These are phyloP conservation scores for Prunus salicina DNA, from an alignment of 306 rosid species.

Conservation along the genomic window DNA sequence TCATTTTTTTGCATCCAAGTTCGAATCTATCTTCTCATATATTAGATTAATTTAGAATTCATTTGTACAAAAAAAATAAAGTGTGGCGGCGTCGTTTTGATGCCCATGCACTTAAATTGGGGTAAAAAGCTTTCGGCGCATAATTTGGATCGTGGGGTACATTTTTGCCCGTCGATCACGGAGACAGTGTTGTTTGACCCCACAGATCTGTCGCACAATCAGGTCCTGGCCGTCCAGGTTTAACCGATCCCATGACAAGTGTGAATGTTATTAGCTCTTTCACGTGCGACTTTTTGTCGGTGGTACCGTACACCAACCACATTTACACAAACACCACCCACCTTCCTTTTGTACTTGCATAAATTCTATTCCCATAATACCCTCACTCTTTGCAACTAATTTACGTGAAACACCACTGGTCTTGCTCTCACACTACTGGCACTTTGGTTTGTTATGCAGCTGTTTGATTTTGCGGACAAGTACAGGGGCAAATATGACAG, in stretches of 20 bases:
- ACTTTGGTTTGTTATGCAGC: constrained; percentile 35
- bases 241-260: constrained; percentile 25
- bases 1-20: rapidly evolving
- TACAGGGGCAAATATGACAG: constrained; percentile 93
- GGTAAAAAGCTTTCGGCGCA: constrained; percentile 5
- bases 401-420: not conserved
- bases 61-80: not conserved
- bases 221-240: constrained; percentile 36
- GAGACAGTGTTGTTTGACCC: constrained; percentile 13
- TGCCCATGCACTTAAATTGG: not conserved
- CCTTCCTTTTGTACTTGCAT: not conserved
- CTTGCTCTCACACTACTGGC: not conserved
- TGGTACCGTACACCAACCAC: constrained; percentile 8
- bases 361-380: not conserved
- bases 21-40: rapidly evolving
- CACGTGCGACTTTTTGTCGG: constrained; percentile 62
- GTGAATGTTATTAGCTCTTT: constrained; percentile 16
- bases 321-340: not conserved
- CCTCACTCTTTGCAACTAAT: not conserved
- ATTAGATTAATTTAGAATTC: too few relatives aligned
- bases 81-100: not conserved
- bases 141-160: constrained; percentile 29
- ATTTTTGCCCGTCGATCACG: constrained; percentile 19
- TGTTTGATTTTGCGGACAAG: constrained; percentile 89
- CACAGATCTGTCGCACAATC: constrained; percentile 16